A percentile compares a stretch with the other conserved stretches of the same genome.
Conservation (phyloP, 2,329 filamentous ascomycete genomes). For the Phialocephala sp. region DNA sequence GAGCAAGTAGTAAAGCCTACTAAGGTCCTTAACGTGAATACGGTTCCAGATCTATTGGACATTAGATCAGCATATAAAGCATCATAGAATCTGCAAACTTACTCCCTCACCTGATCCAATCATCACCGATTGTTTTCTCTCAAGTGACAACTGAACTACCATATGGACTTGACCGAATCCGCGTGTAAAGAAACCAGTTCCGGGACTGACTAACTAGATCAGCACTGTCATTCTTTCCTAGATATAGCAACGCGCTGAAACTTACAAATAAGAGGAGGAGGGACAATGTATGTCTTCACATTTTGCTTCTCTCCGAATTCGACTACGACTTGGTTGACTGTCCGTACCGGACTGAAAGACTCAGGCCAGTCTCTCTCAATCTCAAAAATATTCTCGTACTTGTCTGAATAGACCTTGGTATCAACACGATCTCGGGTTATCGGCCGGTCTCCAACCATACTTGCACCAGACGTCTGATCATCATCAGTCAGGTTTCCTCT, state of each 20-base stretch:
- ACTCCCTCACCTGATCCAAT: constrained; percentile 46
- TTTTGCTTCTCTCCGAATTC: constrained; percentile 46
- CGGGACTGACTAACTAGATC: constrained; percentile 44
- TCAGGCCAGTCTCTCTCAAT: constrained; percentile 46
- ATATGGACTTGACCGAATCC: constrained; percentile 48
- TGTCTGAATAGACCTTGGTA: constrained; percentile 48
- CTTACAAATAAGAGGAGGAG: constrained; percentile 52
- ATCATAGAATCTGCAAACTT: neutral
- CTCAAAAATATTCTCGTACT: constrained; percentile 49
- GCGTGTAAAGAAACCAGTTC: constrained; percentile 50
- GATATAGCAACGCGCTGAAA: neutral
- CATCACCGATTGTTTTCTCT: constrained; percentile 42
- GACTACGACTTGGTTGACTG: constrained; percentile 51
- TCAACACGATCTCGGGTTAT: constrained; percentile 43
- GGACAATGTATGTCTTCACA: constrained; percentile 53
- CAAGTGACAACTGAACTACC: constrained; percentile 42
- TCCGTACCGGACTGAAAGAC: constrained; percentile 49
- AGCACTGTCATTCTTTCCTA: neutral
- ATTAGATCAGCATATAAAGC: neutral
- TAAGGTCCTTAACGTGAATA: constrained; percentile 53
- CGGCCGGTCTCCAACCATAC: constrained; percentile 51
- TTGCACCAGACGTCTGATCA: constrained; percentile 49
- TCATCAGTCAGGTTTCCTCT: neutral
- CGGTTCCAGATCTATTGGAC: constrained; percentile 46
- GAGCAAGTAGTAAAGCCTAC: constrained; percentile 48